A percentile compares a stretch with the other conserved stretches of the same genome.
Conservation (phyloP, 129 eudicot genomes). For the Kitagawia praeruptora region DNA sequence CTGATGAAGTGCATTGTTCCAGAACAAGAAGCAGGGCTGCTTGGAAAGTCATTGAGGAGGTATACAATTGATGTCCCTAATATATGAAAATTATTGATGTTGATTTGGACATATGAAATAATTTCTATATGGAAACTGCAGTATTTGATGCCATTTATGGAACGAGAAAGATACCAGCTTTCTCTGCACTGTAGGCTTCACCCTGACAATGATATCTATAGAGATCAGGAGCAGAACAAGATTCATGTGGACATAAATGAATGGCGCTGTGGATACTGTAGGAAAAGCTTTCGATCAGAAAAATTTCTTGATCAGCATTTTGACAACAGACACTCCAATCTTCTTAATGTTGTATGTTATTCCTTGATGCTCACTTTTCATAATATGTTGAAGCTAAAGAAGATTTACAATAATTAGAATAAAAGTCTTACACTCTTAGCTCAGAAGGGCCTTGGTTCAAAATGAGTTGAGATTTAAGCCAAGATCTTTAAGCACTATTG, state of each 20-base stretch:
- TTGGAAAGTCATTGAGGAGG: slow-evolving; percentile 72
- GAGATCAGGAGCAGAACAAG: slow-evolving; percentile 94
- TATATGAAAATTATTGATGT: background rate
- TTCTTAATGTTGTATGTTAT: slow-evolving; percentile 69
- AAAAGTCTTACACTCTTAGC: background rate
- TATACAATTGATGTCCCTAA: slow-evolving; percentile 13
- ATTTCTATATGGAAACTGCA: slow-evolving; percentile 26
- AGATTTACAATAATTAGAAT: background rate
- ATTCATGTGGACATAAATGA: slow-evolving; percentile 80
- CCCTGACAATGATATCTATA: slow-evolving; percentile 67
- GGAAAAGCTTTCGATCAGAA: slow-evolving; percentile 81
- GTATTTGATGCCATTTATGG: slow-evolving; percentile 91
- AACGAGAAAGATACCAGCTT: slow-evolving; percentile 56
- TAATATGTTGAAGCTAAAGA: slow-evolving; percentile 7
- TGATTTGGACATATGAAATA: slow-evolving; percentile 1
- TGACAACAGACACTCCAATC: slow-evolving; percentile 81
- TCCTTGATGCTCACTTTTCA: slow-evolving; percentile 17
- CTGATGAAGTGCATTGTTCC: slow-evolving; percentile 80
- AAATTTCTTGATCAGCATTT: slow-evolving; percentile 81
- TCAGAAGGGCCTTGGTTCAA: background rate
- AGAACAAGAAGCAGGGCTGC: slow-evolving; percentile 93
- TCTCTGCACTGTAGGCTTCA: slow-evolving; percentile 71
- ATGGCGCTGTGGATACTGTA: slow-evolving; percentile 97
- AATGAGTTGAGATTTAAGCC: background rate
- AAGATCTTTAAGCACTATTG: background rate